These are phyloP conservation scores for Haberlea rhodopensis DNA, from an alignment of 257 asterid species.

Conservation along the genomic window DNA sequence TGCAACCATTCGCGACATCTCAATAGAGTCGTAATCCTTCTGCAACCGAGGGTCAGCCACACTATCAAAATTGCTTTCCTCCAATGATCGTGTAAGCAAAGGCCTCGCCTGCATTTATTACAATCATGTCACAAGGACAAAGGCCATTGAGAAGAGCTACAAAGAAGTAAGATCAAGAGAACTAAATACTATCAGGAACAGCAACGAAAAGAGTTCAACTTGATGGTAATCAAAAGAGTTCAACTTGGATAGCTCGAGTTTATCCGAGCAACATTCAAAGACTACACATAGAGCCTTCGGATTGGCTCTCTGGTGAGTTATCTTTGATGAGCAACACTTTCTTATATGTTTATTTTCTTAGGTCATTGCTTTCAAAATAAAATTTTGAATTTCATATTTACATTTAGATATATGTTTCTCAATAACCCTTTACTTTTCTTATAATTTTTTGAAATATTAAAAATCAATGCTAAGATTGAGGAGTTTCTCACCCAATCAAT, in stretches of 20 bases:
- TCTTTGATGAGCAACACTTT: not conserved
- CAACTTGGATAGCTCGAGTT: not conserved
- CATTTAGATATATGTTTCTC: not conserved
- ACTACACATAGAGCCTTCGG: too few relatives aligned
- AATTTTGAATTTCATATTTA: not conserved
- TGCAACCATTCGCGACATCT: constrained; percentile 78
- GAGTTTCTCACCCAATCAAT: constrained; percentile 75
- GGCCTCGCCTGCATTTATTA: constrained; percentile 72
- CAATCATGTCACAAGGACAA: not conserved
- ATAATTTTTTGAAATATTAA: not conserved
- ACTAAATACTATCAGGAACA: not conserved
- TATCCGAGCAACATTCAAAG: not conserved
- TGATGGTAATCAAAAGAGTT: too few relatives aligned
- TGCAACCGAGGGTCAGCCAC: constrained; percentile 75
- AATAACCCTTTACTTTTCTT: not conserved
- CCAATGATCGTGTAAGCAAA: constrained; percentile 69
- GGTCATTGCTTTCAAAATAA: not conserved
- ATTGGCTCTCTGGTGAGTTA: not conserved
- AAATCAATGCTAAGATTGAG: constrained; percentile 4
- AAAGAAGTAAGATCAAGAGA: constrained; percentile 1
- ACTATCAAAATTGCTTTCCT: constrained; percentile 46
- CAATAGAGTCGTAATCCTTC: constrained; percentile 49
- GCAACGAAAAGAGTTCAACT: not conserved
- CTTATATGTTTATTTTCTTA: too few relatives aligned
- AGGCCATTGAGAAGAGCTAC: constrained; percentile 3